Evolutionary conservation across 1,139 yeast species (phyloP).

Genomic region (Debaryomyces fabryi): DNA sequence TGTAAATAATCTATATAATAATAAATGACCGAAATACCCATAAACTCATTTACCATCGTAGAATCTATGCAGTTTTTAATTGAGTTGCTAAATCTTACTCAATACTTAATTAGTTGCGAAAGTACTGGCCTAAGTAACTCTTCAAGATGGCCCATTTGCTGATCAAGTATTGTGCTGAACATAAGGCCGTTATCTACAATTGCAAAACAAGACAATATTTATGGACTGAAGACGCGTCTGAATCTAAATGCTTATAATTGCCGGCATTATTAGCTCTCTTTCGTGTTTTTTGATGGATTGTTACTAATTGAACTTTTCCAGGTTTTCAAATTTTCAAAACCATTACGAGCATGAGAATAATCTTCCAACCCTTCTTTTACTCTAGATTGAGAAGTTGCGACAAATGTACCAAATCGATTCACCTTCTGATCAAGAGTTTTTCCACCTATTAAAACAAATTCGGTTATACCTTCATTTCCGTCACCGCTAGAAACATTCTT

Average conservation of each 20-base stretch:
- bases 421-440: conserved; percentile 72
- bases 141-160: too few species aligned
- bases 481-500: conserved; percentile 35
- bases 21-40: conserved; percentile 1
- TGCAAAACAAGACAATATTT: conserved; percentile 18
- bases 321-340: conserved; percentile 68
- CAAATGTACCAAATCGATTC: conserved; percentile 91
- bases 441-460: conserved; percentile 77
- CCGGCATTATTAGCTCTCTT: neutral
- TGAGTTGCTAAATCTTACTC: too few species aligned
- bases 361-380: conserved; percentile 71
- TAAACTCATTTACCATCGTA: neutral
- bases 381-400: conserved; percentile 63
- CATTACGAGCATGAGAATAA: conserved; percentile 68
- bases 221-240: too few species aligned
- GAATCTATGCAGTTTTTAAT: too few species aligned
- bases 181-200: neutral
- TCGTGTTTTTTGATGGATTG: conserved; percentile 37
- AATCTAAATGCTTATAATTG: too few species aligned
- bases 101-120: too few species aligned
- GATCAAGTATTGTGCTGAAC: too few species aligned
- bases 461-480: conserved; percentile 36
- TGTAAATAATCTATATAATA: neutral
- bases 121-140: too few species aligned
- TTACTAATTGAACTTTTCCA: conserved; percentile 71